Percentiles rank a stretch among this genome's conserved stretches.
These are phyloP conservation scores for Solanum hybrid DNA, from an alignment of 305 asterid species.

Conservation along the genomic window DNA sequence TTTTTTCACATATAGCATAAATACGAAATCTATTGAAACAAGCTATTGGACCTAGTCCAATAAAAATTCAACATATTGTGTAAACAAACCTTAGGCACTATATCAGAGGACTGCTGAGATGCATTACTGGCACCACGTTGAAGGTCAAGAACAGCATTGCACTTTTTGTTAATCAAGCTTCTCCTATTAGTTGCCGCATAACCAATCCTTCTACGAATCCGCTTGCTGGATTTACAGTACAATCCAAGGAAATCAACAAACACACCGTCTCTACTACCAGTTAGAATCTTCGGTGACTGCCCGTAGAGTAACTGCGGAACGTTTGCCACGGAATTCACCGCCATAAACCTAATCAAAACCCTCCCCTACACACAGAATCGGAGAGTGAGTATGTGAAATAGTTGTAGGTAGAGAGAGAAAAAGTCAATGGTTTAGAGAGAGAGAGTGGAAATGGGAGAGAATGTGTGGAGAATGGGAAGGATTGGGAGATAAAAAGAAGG, in stretches of 20 bases:
- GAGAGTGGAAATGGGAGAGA: not conserved
- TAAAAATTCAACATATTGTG: not conserved
- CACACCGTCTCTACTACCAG: conserved; percentile 10
- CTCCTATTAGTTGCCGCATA: conserved; percentile 7
- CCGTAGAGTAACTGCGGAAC: conserved; percentile 31
- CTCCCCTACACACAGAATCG: not conserved
- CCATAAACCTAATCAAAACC: conserved; percentile 12
- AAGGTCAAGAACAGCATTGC: conserved; percentile 31
- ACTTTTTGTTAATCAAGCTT: conserved; percentile 9
- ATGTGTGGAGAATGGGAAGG: conserved; percentile 21
- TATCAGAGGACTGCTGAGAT: conserved; percentile 7
- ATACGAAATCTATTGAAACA: not conserved
- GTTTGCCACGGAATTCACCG: conserved; percentile 20
- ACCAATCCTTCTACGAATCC: conserved; percentile 25
- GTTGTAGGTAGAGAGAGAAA: conserved; percentile 1
- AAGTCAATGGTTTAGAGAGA: not conserved
- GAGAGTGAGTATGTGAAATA: not conserved
- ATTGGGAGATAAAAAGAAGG: conserved; percentile 24
- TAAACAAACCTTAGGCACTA: not conserved
- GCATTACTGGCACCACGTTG: conserved; percentile 11
- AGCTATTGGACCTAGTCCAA: not conserved
- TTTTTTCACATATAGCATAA: not conserved
- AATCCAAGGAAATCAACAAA: conserved; percentile 32
- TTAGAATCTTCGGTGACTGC: conserved; percentile 6
- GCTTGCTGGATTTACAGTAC: conserved; percentile 12